Conservation (phyloP, 192 early-diverging fungal species). For the Backusella macrospora region DNA sequence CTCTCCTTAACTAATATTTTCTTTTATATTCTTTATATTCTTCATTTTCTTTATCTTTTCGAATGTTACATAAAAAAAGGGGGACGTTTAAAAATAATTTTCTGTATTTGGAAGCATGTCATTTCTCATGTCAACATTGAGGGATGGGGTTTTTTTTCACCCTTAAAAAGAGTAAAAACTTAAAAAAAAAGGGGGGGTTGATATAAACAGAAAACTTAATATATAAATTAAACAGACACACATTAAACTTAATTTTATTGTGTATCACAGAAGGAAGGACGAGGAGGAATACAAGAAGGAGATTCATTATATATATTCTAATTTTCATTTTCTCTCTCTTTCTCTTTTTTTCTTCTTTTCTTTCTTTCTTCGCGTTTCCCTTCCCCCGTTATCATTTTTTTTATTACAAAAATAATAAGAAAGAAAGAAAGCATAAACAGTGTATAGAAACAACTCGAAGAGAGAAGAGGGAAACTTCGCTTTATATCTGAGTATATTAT, state of each 20-base stretch:
- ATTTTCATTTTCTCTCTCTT: not conserved
- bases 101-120: conserved; percentile 5
- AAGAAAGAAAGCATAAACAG: not conserved
- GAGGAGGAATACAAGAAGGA: conserved; percentile 5
- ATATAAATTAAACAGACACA: not conserved
- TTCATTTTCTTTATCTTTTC: too few relatives aligned
- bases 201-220: not conserved
- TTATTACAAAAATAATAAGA: too few relatives aligned
- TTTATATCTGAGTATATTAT: not conserved
- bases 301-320: conserved; percentile 6
- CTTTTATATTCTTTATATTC: too few relatives aligned
- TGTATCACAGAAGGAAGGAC: not conserved
- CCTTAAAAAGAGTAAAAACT: conserved; percentile 9
- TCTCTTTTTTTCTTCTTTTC: not conserved
- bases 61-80: too few relatives aligned
- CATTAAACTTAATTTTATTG: not conserved
- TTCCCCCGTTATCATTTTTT: not conserved
- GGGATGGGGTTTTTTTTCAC: not conserved
- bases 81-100: not conserved
- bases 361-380: not conserved
- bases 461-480: conserved; percentile 4
- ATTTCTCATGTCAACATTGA: conserved; percentile 10
- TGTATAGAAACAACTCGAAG: not conserved
- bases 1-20: too few relatives aligned
- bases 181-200: not conserved